Percentiles rank a stretch among this genome's conserved stretches.
phyloP scores from a whole-genome alignment of 345 rosid genomes.

The Citropsis articulata region DNA sequence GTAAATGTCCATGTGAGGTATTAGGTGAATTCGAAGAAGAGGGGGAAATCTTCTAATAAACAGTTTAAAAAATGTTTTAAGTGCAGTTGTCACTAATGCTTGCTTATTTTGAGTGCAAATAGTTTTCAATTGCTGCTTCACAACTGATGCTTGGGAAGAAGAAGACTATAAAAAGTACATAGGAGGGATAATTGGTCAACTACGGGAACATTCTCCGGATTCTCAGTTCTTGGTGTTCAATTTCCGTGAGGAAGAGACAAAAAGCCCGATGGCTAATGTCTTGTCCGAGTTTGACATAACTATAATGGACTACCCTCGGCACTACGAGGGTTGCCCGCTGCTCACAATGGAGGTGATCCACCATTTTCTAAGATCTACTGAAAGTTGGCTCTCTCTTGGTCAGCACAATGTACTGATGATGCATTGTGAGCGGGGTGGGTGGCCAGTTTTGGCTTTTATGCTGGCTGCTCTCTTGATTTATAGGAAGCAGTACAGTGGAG shows the following conservation, averaged over 20 bases:
- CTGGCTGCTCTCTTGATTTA: conserved; percentile 77
- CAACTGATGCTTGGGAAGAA: conserved; percentile 62
- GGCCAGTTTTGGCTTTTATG: conserved; percentile 89
- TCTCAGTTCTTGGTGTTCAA: conserved; percentile 82
- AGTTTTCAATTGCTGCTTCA: conserved; percentile 94
- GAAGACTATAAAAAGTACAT: conserved; percentile 58
- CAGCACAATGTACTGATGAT: conserved; percentile 65
- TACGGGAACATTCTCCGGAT: conserved; percentile 72
- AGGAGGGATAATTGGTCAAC: conserved; percentile 62
- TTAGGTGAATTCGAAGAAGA: no score
- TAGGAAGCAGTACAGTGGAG: conserved; percentile 80
- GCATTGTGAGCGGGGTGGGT: conserved; percentile 92
- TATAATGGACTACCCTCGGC: conserved; percentile 95
- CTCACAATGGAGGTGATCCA: conserved; percentile 82
- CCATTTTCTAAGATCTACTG: conserved; percentile 88
- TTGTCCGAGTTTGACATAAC: conserved; percentile 76
- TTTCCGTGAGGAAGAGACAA: conserved; percentile 74
- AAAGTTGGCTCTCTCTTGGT: conserved; percentile 95
- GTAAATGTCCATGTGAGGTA: neutral
- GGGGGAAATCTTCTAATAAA: no score
- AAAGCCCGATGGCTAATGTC: conserved; percentile 49
- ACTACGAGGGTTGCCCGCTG: conserved; percentile 86
- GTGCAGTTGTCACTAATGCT: conserved; percentile 11
- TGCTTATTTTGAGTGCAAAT: conserved; percentile 16
- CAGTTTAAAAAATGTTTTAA: no score